phyloP scores from a whole-genome alignment of 306 rosid species.

The Fagus crenata region DNA sequence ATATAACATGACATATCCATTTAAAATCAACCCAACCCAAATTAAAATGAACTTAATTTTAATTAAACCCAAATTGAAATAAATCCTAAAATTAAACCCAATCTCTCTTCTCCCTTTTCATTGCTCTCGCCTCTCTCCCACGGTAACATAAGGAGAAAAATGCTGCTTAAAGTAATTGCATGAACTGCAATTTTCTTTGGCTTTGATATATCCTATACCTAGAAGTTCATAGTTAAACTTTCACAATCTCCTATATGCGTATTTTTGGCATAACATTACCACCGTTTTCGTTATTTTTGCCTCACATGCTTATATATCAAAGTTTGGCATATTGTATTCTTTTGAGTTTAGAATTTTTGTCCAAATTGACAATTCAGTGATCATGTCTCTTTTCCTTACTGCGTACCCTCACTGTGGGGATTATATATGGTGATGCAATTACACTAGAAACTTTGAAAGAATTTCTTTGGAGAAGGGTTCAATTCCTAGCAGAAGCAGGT shows the following conservation, averaged over 20 bases:
- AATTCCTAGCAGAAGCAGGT: conserved; percentile 54
- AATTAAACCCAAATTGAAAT: too few relatives aligned
- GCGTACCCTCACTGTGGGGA: conserved; percentile 37
- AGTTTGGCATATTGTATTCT: conserved; percentile 1
- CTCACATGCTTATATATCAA: not conserved
- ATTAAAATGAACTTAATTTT: too few relatives aligned
- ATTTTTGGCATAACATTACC: not conserved
- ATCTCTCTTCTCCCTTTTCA: too few relatives aligned
- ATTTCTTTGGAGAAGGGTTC: conserved; percentile 63
- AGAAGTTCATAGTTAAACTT: not conserved
- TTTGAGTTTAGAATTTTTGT: not conserved
- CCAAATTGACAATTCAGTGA: not conserved
- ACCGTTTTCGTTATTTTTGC: conserved; percentile 2
- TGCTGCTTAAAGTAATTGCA: conserved; percentile 13
- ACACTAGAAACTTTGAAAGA: conserved; percentile 39
- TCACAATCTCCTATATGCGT: not conserved
- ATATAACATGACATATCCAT: too few relatives aligned
- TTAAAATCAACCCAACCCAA: too few relatives aligned
- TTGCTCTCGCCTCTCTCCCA: too few relatives aligned
- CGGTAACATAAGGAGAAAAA: too few relatives aligned
- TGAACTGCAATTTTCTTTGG: conserved; percentile 12
- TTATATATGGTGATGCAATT: conserved; percentile 46
- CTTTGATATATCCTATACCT: conserved; percentile 16
- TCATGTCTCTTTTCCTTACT: conserved; percentile 23
- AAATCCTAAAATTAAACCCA: too few relatives aligned